These are phyloP conservation scores for Coemansia sp. DNA, from an alignment of 192 early-diverging fungal species.

Conservation along the genomic window DNA sequence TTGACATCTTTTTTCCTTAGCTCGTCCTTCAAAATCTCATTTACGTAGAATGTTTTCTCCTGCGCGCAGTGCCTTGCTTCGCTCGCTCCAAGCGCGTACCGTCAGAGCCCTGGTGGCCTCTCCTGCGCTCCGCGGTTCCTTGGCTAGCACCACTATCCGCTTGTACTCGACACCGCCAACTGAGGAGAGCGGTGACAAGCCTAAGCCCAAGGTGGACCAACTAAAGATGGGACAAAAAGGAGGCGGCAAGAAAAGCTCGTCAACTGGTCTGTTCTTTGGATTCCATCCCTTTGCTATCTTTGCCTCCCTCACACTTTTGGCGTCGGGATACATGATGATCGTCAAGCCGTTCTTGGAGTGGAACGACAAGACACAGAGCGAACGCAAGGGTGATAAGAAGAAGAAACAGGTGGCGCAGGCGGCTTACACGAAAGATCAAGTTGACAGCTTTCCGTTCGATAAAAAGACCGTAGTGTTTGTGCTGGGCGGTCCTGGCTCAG, in stretches of 20 bases:
- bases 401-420: constrained; percentile 5
- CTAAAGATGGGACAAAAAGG: constrained; percentile 38
- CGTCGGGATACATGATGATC: constrained; percentile 27
- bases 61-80: constrained; percentile 1
- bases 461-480: constrained; percentile 86
- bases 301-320: constrained; percentile 23
- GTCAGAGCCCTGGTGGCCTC: background rate
- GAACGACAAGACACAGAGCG: constrained; percentile 19
- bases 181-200: background rate
- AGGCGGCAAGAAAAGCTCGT: background rate
- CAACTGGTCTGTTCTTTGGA: constrained; percentile 20
- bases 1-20: background rate
- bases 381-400: constrained; percentile 5
- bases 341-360: constrained; percentile 45
- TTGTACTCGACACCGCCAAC: constrained; percentile 8
- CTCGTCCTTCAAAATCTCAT: background rate
- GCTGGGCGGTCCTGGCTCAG: constrained; percentile 84
- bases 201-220: constrained; percentile 23
- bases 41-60: background rate
- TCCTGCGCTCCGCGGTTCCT: background rate
- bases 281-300: constrained; percentile 38
- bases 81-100: constrained; percentile 9
- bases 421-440: constrained; percentile 21
- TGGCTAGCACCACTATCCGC: background rate
- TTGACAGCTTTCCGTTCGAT: constrained; percentile 45